Base-by-base conservation (phyloP, 2,329 filamentous ascomycete genomes). In the Magnaporthiopsis incrustans region DNA sequence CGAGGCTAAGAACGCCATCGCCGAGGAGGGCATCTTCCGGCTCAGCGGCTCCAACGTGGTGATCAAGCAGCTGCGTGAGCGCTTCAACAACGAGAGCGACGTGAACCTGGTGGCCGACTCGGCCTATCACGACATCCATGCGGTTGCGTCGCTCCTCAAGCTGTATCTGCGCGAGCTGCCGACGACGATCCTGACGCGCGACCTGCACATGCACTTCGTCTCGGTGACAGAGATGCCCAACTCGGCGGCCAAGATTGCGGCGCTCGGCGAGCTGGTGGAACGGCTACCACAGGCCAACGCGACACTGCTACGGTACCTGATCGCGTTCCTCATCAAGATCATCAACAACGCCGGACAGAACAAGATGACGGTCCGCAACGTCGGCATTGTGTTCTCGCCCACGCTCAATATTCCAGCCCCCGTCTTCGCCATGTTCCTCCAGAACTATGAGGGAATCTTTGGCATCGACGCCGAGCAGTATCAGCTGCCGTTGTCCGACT, bases 311-410 rank as follows among this genome's bases (percentile, higher is more conserved):
- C 88, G 89, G 70, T 92, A 96, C 67, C 79, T 99, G 64, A 91
- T 94, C 60, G 86, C 90, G 4, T 97, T 97, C 77, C 78, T 99
- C 70, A 91, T 97, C 72, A 89, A 90, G 71, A 94, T 99, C 70
- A 92, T 97, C 72, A 92, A 95, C 75, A 92, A 97, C 70, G 82
- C 92, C 8, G 88, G 91, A 70, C 81, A 89, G 67, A 99, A 99
- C 80, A 98, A 97, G 81, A 99, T 99, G 95, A 97, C 91, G 14
- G 91, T 97, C 63, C 88, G 94, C 68, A 99, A 99, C 72, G 91
- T 99, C 64, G 94, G 95, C 68, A 98, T 99, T 70, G 94, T 99
- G 64, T 99, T 99, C 75, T 96, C 95, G 22, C 95, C 95, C 0
- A 98, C 95, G 0, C 83, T 99, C 63, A 98, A 98, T 74, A 97